These are phyloP conservation scores for Backusella circina DNA, from an alignment of 192 early-diverging fungal genomes.

Conservation along the genomic window DNA sequence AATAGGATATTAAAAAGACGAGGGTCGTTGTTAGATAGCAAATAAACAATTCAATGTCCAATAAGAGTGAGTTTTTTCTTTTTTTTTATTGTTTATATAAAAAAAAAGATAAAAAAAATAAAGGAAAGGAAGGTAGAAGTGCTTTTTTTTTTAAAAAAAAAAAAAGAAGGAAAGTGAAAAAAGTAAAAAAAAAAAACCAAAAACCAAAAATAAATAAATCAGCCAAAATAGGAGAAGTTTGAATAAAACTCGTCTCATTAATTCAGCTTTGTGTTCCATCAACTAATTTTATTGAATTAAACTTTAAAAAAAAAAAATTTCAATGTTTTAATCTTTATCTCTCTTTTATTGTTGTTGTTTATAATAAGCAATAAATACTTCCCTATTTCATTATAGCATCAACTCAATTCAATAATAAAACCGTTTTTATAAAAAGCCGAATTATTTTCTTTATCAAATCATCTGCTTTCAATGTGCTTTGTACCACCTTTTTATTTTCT, in stretches of 20 bases:
- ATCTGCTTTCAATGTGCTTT: not conserved
- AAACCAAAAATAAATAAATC: not conserved
- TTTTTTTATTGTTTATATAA: not conserved
- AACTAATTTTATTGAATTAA: slow-evolving; percentile 1
- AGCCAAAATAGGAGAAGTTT: not conserved
- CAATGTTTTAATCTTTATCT: not conserved
- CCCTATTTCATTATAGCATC: not conserved
- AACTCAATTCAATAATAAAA: not conserved
- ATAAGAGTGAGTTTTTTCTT: not conserved
- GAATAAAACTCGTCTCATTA: not conserved
- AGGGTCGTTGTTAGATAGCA: not conserved
- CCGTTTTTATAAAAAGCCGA: not conserved
- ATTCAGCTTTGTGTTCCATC: slow-evolving; percentile 2
- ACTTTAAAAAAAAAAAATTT: not conserved
- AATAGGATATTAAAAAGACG: not conserved
- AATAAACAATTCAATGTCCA: not conserved
- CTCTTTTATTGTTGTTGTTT: not conserved
- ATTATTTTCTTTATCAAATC: not conserved
- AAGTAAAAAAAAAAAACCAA: not conserved
- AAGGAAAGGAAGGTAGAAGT: not conserved
- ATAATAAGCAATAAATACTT: not conserved
- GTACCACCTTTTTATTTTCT: not conserved
- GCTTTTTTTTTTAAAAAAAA: too few relatives aligned
- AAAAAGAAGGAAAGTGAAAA: not conserved
- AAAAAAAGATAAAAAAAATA: slow-evolving; percentile 7